Evolutionary conservation across 2,329 filamentous ascomycete species (phyloP), one percentile per base, ranked within the genome.

Genomic region (Aspergillus carbonarius): DNA sequence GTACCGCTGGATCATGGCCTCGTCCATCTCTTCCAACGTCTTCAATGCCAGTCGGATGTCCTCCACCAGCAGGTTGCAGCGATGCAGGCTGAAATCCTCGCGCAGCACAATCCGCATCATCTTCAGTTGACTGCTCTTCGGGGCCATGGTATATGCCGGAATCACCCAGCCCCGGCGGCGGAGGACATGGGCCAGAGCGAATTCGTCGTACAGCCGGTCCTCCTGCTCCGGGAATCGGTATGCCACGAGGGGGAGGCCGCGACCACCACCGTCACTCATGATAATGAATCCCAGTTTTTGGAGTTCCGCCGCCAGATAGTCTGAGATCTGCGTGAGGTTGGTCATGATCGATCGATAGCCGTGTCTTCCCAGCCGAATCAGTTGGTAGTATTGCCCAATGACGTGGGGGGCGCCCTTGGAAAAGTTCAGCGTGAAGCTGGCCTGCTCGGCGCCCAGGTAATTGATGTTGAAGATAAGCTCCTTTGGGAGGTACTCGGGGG

Each of bases 91-190:
- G 67, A 97, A 96, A 77, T 97, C 93, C 75, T 96, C 93, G 49
- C 93, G 85, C 7, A 97, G 90, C 0, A 97, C 93, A 2, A 96
- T 86, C 47, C 93, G 87, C 80, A 97, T 86, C 84, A 97, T 89
- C 82, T 96, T 96, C 69, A 97, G 82, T 61, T 86, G 81, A 57
- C 90, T 81, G 12, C 90, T 91, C 71, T 96, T 84, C 12, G 92
- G 92, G 0, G 93, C 93, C 93, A 97, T 97, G 35, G 92, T 97
- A 78, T 97, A 97, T 0, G 93, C 93, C 0, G 93, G 93, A 0
- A 97, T 90, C 20, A 96, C 89, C 93, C 93, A 97, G 39, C 91
- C 90, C 18, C 91, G 85, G 58, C 90, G 86, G 54, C 93, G 88
- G 17, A 97, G 84, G 72, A 91, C 88, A 72, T 95, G 91, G 0